Conservation (phyloP, 495 filamentous ascomycete genomes). For the Collariella sp. region DNA sequence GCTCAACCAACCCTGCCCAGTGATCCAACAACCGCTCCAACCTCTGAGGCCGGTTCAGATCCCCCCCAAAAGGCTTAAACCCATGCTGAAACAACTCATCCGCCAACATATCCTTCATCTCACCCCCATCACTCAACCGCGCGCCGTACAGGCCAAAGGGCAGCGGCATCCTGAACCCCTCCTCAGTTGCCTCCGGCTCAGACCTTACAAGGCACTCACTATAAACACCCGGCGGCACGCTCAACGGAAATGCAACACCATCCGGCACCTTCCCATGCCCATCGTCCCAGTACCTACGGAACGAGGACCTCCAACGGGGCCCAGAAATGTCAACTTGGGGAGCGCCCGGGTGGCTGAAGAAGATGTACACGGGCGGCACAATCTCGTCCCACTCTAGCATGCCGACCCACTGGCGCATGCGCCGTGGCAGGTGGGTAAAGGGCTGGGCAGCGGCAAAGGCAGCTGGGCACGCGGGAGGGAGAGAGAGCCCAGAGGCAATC, state of each 20-base stretch:
- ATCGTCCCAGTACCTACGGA: background rate
- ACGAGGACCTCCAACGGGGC: background rate
- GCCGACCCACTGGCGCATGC: background rate
- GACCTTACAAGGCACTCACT: background rate
- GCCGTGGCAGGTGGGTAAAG: background rate
- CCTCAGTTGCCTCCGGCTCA: background rate
- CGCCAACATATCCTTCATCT: background rate
- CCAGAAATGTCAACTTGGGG: background rate
- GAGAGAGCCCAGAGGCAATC: background rate
- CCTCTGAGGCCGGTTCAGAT: background rate
- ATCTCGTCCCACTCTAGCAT: background rate
- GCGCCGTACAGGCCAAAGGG: background rate
- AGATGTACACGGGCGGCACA: background rate
- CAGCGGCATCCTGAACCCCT: conserved; percentile 1
- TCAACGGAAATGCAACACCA: too few species aligned
- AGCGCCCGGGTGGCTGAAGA: background rate
- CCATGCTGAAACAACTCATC: conserved; percentile 4
- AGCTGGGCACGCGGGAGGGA: background rate
- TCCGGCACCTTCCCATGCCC: too few species aligned
- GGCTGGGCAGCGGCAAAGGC: background rate
- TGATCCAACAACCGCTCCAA: background rate
- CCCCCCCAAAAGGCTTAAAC: background rate
- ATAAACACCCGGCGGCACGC: background rate
- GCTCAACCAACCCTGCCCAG: background rate
- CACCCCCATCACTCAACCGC: background rate